Conservation (phyloP, 371 early-diverging fungal genomes). For the Mortierella sp. region DNA sequence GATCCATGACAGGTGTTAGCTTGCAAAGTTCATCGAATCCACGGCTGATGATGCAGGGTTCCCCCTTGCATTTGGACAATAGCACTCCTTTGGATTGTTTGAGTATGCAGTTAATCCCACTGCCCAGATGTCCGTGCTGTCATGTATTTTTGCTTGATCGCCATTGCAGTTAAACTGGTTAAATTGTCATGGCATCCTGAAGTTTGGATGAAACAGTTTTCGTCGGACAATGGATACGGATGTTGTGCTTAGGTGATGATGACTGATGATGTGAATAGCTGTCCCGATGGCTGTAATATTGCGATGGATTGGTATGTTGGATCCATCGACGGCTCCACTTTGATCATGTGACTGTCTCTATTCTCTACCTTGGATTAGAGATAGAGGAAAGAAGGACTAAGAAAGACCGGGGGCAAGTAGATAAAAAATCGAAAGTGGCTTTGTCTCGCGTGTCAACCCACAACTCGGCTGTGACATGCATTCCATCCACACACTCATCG, state of each 20-base stretch:
- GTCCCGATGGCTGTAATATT: too few relatives aligned
- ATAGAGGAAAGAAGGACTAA: slow-evolving; percentile 37
- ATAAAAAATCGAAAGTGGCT: slow-evolving; percentile 19
- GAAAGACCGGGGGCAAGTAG: not conserved
- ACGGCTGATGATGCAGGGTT: slow-evolving; percentile 30
- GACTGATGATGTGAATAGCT: too few relatives aligned
- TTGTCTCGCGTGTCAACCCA: too few relatives aligned
- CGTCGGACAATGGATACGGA: not conserved
- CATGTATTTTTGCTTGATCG: not conserved
- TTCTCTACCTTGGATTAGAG: slow-evolving; percentile 46
- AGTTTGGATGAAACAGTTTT: too few relatives aligned
- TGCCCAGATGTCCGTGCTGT: slow-evolving; percentile 27
- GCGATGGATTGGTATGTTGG: slow-evolving; percentile 26
- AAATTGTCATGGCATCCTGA: not conserved
- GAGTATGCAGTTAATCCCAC: not conserved
- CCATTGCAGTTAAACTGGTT: not conserved
- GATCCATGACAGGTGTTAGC: not conserved
- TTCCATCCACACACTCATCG: too few relatives aligned
- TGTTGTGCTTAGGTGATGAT: not conserved
- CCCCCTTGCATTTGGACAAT: slow-evolving; percentile 13
- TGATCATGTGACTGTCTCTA: slow-evolving; percentile 30
- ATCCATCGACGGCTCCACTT: slow-evolving; percentile 8
- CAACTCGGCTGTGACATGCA: too few relatives aligned
- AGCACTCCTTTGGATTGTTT: not conserved
- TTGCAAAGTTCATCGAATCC: not conserved